These are phyloP conservation scores for Cydonia oblonga DNA, from an alignment of 331 rosid genomes.

Conservation along the genomic window DNA sequence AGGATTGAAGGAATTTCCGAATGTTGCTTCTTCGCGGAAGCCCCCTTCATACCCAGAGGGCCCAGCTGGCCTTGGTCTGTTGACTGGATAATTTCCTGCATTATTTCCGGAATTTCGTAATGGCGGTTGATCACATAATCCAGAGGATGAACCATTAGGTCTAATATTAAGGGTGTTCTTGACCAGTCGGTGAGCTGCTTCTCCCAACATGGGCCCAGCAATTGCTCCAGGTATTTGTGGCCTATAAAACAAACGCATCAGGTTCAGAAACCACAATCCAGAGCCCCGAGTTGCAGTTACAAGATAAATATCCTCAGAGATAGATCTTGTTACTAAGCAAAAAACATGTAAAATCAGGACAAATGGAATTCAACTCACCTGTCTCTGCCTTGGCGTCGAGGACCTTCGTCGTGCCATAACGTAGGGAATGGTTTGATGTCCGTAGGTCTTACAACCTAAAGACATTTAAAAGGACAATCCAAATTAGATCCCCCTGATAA, in stretches of 20 bases:
- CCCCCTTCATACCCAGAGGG: slow-evolving; percentile 62
- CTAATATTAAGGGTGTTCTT: slow-evolving; percentile 66
- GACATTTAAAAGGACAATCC: background rate
- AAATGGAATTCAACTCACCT: slow-evolving; percentile 35
- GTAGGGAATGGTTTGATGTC: slow-evolving; percentile 75
- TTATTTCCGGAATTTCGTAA: slow-evolving; percentile 20
- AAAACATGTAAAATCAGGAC: background rate
- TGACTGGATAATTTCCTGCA: slow-evolving; percentile 14
- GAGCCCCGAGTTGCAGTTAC: background rate
- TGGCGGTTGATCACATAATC: slow-evolving; percentile 41
- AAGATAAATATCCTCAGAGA: background rate
- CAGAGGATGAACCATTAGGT: slow-evolving; percentile 35
- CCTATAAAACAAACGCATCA: slow-evolving; percentile 38
- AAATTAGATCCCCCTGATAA: background rate
- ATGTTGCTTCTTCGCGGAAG: slow-evolving; percentile 45
- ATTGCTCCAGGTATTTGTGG: slow-evolving; percentile 75
- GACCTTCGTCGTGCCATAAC: slow-evolving; percentile 91
- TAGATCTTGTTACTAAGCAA: background rate
- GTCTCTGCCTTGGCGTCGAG: slow-evolving; percentile 67
- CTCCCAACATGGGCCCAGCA: slow-evolving; percentile 78
- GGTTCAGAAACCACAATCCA: slow-evolving; percentile 3
- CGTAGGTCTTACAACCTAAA: slow-evolving; percentile 60
- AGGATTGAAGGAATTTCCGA: slow-evolving; percentile 41
- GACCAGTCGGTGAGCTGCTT: slow-evolving; percentile 91
- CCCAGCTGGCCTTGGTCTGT: slow-evolving; percentile 49